A percentile compares a stretch with the other conserved stretches of the same genome.
These are phyloP conservation scores for Coniochaeta pulveracea DNA, from an alignment of 2,329 filamentous ascomycete species.

Conservation along the genomic window DNA sequence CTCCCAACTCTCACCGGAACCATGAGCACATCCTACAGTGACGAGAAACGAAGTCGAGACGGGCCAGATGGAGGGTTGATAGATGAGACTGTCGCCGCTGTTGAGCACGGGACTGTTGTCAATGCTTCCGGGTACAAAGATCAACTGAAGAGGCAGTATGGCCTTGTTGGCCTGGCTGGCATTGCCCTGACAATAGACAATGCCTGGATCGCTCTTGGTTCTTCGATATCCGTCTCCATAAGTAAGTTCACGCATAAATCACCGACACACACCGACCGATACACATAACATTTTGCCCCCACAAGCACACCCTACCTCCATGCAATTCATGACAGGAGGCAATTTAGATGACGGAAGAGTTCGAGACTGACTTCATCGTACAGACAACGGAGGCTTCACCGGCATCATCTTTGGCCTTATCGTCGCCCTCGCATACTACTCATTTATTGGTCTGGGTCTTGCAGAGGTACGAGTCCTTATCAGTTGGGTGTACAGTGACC, in stretches of 20 bases:
- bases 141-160: slow-evolving; percentile 52
- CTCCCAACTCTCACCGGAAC: not conserved
- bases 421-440: slow-evolving; percentile 30
- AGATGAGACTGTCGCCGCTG: slow-evolving; percentile 20
- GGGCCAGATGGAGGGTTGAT: slow-evolving; percentile 12
- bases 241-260: no score
- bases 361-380: slow-evolving; percentile 5
- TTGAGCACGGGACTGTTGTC: slow-evolving; percentile 30
- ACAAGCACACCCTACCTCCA: no score
- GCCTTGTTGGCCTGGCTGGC: slow-evolving; percentile 45
- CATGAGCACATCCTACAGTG: not conserved
- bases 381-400: slow-evolving; percentile 29
- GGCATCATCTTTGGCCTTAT: slow-evolving; percentile 30
- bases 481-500: no score
- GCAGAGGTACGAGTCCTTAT: slow-evolving; percentile 29
- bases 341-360: no score
- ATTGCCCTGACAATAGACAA: slow-evolving; percentile 52
- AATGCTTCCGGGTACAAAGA: slow-evolving; percentile 55
- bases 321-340: no score
- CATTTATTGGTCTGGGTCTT: slow-evolving; percentile 27
- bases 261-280: no score
- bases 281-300: no score
- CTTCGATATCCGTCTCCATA: slow-evolving; percentile 44
- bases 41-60: not conserved
- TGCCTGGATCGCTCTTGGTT: slow-evolving; percentile 53